Conservation (phyloP, 805 yeast species). For the Myxozyma vanderwaltii region DNA sequence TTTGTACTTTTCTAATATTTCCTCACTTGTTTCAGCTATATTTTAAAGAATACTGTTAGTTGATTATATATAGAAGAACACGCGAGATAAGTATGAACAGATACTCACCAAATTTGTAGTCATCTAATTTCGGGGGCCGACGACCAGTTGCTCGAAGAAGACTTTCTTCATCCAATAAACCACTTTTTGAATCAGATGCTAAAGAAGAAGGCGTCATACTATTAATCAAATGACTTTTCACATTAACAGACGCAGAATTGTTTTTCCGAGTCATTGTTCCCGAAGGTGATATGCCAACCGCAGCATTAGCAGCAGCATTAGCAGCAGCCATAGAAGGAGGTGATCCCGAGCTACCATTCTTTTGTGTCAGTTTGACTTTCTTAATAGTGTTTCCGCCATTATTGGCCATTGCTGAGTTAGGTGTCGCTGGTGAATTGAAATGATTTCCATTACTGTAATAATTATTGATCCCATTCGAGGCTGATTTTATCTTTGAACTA, state of each 20-base stretch:
- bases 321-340: constrained; percentile 1
- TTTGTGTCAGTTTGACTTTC: constrained; percentile 29
- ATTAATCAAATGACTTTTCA: constrained; percentile 16
- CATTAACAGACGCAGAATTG: constrained; percentile 5
- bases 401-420: background rate
- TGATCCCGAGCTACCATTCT: constrained; percentile 6
- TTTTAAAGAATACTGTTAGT: background rate
- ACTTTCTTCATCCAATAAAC: constrained; percentile 18
- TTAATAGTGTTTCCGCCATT: constrained; percentile 13
- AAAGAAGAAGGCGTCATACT: constrained; percentile 11
- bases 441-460: constrained; percentile 3
- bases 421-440: constrained; percentile 3
- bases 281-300: background rate
- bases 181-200: constrained; percentile 4
- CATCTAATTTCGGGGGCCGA: constrained; percentile 15
- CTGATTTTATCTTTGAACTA: background rate
- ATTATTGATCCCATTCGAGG: background rate
- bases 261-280: constrained; percentile 4
- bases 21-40: constrained; percentile 65
- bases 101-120: constrained; percentile 26
- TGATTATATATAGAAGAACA: background rate
- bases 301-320: background rate
- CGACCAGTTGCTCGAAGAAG: constrained; percentile 1
- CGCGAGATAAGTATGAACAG: background rate
- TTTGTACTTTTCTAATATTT: constrained; percentile 73